Percentiles rank a stretch among this genome's conserved stretches.
Conservation (phyloP, 805 yeast species). For the Pichia membranifaciens region DNA sequence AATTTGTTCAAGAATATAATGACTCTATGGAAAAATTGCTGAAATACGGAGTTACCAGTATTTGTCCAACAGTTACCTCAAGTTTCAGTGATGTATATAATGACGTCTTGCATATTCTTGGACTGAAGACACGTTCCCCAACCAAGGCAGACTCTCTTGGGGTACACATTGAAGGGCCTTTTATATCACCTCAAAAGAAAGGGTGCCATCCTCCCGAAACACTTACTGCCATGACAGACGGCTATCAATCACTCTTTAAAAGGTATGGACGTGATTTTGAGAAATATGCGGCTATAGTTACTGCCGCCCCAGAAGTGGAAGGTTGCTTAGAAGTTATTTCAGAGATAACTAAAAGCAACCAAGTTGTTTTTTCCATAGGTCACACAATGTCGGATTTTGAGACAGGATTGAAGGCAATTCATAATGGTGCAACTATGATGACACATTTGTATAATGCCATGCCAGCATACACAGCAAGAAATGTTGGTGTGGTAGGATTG, state of each 20-base stretch:
- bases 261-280: constrained; percentile 11
- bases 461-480: constrained; percentile 55
- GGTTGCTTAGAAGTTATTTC: constrained; percentile 41
- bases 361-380: constrained; percentile 41
- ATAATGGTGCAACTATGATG: constrained; percentile 51
- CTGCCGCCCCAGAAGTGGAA: constrained; percentile 47
- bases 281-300: constrained; percentile 30
- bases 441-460: constrained; percentile 59
- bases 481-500: constrained; percentile 51
- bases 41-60: constrained; percentile 47
- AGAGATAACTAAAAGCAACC: constrained; percentile 23
- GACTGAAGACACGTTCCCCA: constrained; percentile 27
- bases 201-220: constrained; percentile 37
- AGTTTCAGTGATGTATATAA: constrained; percentile 44
- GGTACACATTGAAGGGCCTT: constrained; percentile 59
- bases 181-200: constrained; percentile 41
- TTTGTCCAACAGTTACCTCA: constrained; percentile 54
- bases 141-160: constrained; percentile 43
- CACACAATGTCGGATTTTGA: constrained; percentile 38
- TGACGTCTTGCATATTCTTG: constrained; percentile 40
- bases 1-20: constrained; percentile 34
- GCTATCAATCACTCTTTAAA: constrained; percentile 5
- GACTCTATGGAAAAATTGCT: constrained; percentile 43
- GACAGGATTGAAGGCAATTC: constrained; percentile 36
- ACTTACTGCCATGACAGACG: constrained; percentile 3